Base-by-base conservation (phyloP, 2,329 filamentous ascomycete species). In the Trichoderma atrobrunneum region DNA sequence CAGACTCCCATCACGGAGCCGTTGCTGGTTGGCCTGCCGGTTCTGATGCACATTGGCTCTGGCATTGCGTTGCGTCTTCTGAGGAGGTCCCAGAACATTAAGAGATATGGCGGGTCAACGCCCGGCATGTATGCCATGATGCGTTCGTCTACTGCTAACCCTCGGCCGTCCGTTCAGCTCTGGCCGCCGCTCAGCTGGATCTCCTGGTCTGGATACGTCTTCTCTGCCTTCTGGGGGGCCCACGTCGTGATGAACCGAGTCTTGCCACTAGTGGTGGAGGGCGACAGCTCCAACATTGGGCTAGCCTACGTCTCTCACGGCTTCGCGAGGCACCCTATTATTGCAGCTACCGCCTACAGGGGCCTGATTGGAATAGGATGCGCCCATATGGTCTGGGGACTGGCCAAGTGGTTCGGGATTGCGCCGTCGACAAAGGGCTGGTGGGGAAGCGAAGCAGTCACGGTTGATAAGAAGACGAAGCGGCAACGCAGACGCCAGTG, bases 251-350 rank as follows among this genome's bases (percentile, higher is more conserved):
- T 94, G 72, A 97, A 97, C 80, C 89, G 95, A 39, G 82, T 89
- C 3, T 84, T 97, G 30, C 95, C 96, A 2, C 81, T 95, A 39
- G 84, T 89, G 32, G 87, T 94, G 59, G 93, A 97, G 69, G 95
- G 95, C 7, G 94, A 95, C 72, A 94, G 91, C 77, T 93, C 93
- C n/a, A 91, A 95, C 69, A 91, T 98, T 54, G 93, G 93, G 0
- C 84, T 98, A 14, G 91, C 89, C 14, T 98, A 93, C 80, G 91
- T 98, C 8, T 89, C 91, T 14, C 95, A 98, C 81, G 93, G 93
- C 3, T 96, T 98, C 78, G 90, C 92, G 34, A 87, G 89, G 16
- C 91, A 93, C 77, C 90, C 91, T 0, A 75, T 86, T 2, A 80
- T 91, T 10, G 89, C 92, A n/a, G 92, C 90, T 79, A 76, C 87